Evolutionary conservation across 176 grass and related monocot genomes (phyloP), one percentile per base, ranked within the genome.

Genomic region (Carex parvula): DNA sequence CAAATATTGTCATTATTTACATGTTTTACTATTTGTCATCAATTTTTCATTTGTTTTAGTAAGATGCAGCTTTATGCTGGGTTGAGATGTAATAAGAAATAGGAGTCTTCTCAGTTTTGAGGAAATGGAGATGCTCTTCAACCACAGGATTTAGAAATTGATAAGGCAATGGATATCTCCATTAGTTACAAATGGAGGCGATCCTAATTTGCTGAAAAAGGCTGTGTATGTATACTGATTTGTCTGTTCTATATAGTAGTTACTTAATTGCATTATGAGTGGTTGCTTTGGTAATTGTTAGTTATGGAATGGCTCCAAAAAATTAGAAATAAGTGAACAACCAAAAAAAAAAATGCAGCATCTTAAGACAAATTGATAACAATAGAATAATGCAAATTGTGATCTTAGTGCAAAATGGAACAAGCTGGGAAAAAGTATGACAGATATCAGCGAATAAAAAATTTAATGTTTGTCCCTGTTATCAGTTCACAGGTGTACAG

Each of bases 401-500:
- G 48, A 78, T 78, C 15, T 33, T 35, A 33, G 12, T 56, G 73
- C 6, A 78, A 17, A 33, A 32, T 57, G 4, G 13, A 57, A 78
- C 22, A 78, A 56, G 37, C 5, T 1, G 22, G 21, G 2, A 56
- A 76, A 77, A 55, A 14, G 22, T 2, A 77, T 33, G 48, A 55
- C 71, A 55, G 69, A 29, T 55, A 52, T 54, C 42, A 77, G 6
- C 20, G 33, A 70, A 70, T 33, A 42, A 70, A n/a, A 70, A 52
- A 56, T 8, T 56, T 55, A 33, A 29, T 56, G 72, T 77, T 52
- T 78, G 52, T 57, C 73, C 52, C 0, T 57, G 7, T 15, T 54
- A 32, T 62, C 73, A 77, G 52, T 55, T 70, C 73, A 78, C 73
- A 78, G 52, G 73, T 78, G 52, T 57, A 78, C 73, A 78, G 73